Evolutionary conservation across 129 eudicot genomes (phyloP).

Genomic region (Helichrysum umbraculigerum): DNA sequence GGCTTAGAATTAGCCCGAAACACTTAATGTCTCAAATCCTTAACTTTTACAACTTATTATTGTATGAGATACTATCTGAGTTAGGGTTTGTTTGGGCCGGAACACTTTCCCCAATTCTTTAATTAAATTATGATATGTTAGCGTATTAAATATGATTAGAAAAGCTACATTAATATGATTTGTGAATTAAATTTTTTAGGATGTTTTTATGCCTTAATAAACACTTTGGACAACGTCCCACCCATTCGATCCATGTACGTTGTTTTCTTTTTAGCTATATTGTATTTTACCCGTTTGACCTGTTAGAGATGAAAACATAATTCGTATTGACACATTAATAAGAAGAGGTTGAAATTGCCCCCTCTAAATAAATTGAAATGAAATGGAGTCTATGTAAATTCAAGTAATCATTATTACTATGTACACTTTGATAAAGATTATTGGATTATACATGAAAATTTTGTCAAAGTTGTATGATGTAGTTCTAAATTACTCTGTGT

Average conservation of each 20-base stretch:
- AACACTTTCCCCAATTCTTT: background rate
- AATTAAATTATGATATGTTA: background rate
- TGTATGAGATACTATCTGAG: too few species aligned
- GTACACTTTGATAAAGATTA: background rate
- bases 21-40: background rate
- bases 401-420: background rate
- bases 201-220: background rate
- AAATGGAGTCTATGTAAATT: background rate
- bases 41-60: background rate
- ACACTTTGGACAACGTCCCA: background rate
- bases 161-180: background rate
- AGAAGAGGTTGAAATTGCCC: background rate
- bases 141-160: background rate
- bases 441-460: background rate
- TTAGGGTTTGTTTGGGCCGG: background rate
- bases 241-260: background rate
- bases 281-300: background rate
- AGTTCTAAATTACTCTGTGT: background rate
- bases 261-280: background rate
- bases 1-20: conserved; percentile 40
- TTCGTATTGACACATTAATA: background rate
- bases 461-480: background rate
- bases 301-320: background rate
- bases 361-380: background rate
- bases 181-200: background rate